Base-by-base conservation (phyloP, 2,329 filamentous ascomycete genomes). In the Paecilomyces dactylethromorphus region DNA sequence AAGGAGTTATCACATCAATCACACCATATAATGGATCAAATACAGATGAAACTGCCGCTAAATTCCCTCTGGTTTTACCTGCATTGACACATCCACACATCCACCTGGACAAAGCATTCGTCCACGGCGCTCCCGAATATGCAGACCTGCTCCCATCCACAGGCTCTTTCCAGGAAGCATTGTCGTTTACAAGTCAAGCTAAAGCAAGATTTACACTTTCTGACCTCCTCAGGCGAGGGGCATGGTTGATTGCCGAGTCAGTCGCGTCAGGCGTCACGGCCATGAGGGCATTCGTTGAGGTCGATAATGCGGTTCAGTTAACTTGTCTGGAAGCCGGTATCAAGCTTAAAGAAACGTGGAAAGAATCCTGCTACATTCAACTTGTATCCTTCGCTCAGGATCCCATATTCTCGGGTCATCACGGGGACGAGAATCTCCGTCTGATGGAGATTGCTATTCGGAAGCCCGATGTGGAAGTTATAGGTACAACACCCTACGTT, bases 301-400 rank as follows among this genome's bases (percentile, higher is more conserved):
- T 90, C 1, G 88, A 90, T 69, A 79, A 81, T 50, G 81, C 82
- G 8, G 86, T 89, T 1, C 74, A 77, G 3, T 71, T 81, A 58
- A 82, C 79, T 60, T 87, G 84, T 64, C 70, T 88, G 3, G 76
- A 82, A 49, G 83, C 82, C 1, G 87, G 84, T 0, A 67, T 86
- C 26, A 73, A 72, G 32, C 75, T 91, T 53, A 86, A 86, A 69
- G 65, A 76, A 2, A 74, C 81, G 56, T 87, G 84, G 68, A 67
- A 71, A 11, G 75, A 79, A 21, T 71, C 76, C 7, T 83, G 87
- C 60, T 74, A 82, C 6, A 72, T 91, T 4, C 88, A 91, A 69
- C 80, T 91, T 3, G 89, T 85, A 65, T 83, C 82, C 1, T 91
- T 90, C 72, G 88, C 88, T 6, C 88, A 91, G 66, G 82, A 90